These are phyloP conservation scores for Carex kokanica DNA, from an alignment of 176 grass and related monocot genomes.

Conservation along the genomic window DNA sequence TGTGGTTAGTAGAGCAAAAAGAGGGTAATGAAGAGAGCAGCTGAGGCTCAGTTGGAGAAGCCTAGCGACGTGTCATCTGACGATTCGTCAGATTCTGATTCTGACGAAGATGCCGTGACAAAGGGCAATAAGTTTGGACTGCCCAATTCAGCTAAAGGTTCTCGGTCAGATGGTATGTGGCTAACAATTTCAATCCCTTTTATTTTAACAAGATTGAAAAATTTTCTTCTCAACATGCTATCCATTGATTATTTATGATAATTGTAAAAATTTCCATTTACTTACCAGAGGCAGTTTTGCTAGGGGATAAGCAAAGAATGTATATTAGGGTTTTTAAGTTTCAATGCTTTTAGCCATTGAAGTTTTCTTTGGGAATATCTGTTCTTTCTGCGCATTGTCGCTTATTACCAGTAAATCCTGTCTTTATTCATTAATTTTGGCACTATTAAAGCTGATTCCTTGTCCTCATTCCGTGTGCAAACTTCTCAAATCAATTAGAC, in stretches of 20 bases:
- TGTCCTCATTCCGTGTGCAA: background rate
- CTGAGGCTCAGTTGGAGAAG: slow-evolving; percentile 40
- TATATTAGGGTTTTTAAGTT: slow-evolving; percentile 1
- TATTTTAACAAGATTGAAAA: background rate
- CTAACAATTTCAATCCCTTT: background rate
- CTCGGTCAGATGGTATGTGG: slow-evolving; percentile 33
- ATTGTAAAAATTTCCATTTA: background rate
- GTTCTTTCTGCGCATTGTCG: no score
- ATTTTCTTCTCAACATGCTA: background rate
- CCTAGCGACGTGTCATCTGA: slow-evolving; percentile 38
- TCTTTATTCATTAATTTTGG: background rate
- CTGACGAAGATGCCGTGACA: slow-evolving; percentile 18
- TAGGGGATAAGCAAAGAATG: background rate
- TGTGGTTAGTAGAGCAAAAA: background rate
- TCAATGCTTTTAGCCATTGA: background rate
- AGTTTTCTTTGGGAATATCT: background rate
- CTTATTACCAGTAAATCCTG: no score
- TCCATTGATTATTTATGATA: background rate
- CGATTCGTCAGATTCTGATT: slow-evolving; percentile 52
- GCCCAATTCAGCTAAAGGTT: slow-evolving; percentile 37
- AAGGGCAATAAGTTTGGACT: slow-evolving; percentile 38
- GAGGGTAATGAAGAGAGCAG: slow-evolving; percentile 45
- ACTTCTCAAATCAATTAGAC: background rate
- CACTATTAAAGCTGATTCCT: background rate
- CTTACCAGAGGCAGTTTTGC: no score